These are phyloP conservation scores for Chaetoceros tenuissimus DNA, from an alignment of 108 stramenopile genomes.

Conservation along the genomic window DNA sequence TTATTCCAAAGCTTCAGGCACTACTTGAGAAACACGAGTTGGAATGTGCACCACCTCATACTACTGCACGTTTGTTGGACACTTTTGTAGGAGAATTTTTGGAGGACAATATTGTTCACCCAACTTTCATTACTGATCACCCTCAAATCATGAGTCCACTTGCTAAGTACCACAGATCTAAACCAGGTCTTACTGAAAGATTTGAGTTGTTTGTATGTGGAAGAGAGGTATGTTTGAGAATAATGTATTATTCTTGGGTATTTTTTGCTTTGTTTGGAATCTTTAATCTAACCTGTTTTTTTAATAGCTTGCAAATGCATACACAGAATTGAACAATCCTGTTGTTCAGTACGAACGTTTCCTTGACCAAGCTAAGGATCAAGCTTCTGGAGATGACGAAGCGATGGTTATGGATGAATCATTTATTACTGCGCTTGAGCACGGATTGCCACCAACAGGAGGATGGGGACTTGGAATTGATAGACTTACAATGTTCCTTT, in stretches of 20 bases:
- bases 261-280: conserved; percentile 14
- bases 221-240: conserved; percentile 71
- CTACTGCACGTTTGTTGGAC: conserved; percentile 93
- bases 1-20: conserved; percentile 61
- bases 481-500: conserved; percentile 98
- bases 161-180: conserved; percentile 96
- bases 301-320: conserved; percentile 93
- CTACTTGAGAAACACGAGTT: conserved; percentile 67
- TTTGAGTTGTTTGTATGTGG: conserved; percentile 98
- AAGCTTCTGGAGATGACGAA: conserved; percentile 96
- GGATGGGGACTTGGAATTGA: conserved; percentile 99
- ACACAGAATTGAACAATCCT: conserved; percentile 99
- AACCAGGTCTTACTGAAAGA: conserved; percentile 91
- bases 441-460: conserved; percentile 97
- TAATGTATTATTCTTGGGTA: conserved; percentile 4
- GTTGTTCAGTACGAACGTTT: conserved; percentile 92
- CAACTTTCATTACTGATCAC: conserved; percentile 90
- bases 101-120: conserved; percentile 85
- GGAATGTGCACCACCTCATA: conserved; percentile 93
- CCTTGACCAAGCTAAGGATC: conserved; percentile 90
- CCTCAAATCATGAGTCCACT: conserved; percentile 99
- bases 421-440: conserved; percentile 93
- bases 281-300: neutral
- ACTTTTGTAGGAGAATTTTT: conserved; percentile 95
- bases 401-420: conserved; percentile 98